Base-by-base conservation (phyloP, 176 grass and related monocot species). In the Raddia guianensis region DNA sequence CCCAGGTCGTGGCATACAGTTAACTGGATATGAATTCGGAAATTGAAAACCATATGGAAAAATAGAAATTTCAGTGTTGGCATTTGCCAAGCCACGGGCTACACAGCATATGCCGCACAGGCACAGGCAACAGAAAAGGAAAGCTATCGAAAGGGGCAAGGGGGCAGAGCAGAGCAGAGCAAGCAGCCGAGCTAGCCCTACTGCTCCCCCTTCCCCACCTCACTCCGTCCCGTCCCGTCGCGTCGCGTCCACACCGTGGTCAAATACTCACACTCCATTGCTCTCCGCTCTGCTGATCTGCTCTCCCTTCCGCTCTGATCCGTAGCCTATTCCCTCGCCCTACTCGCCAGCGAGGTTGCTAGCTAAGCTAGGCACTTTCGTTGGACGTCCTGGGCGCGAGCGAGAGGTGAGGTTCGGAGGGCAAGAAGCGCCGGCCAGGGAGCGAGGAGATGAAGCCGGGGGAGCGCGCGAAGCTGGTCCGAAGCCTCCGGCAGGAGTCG, bases 401-500 rank as follows among this genome's bases (percentile, higher is more conserved):
- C 19, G 49, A 6, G 49, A 6, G 44, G 58, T 72, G 19, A 20
- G 20, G 9, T 45, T 45, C 12, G 37, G 3, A 16, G 52, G 57
- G 18, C 16, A 21, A 57, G 18, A 40, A 12, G 76, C 18, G 4
- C 37, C 37, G 37, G 37, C 37, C 42, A 11, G 43, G 51, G 9
- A 27, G 77, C 27, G 74, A 56, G 77, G 37, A 84, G 43, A 87
- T 90, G 92, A 94, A 91, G 82, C 73, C 83, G 27, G 89, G 72
- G 51, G 92, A 94, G 73, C 87, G 88, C 48, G 90, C 84, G 19
- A 94, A 94, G 81, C 84, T 93, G 66, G 66, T 93, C 69, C 77
- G 91, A 79, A 89, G 65, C 75, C 84, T 93, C 56, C 82, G 85
- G 77, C 77, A 89, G 49, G 88, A 92, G 48, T 92, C 85, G 5